Conservation (phyloP, 1,284 basidiomycete genomes). For the Heterobasidion irregulare region DNA sequence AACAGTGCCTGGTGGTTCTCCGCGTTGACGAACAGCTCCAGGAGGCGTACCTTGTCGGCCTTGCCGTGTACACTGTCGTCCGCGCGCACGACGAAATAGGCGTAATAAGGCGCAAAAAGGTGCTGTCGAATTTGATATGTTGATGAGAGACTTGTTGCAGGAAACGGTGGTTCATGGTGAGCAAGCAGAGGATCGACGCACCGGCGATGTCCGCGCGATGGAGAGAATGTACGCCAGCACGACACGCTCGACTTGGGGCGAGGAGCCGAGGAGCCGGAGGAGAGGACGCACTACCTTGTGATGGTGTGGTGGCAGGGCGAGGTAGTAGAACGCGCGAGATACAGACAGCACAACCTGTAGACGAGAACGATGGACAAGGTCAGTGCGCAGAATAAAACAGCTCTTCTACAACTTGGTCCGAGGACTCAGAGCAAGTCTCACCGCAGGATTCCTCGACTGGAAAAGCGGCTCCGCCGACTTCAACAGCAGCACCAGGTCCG, state of each 20-base stretch:
- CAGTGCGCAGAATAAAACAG: neutral
- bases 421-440: conserved; percentile 24
- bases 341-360: conserved; percentile 69
- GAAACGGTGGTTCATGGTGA: neutral
- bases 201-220: conserved; percentile 54
- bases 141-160: neutral
- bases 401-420: neutral
- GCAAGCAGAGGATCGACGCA: conserved; percentile 17
- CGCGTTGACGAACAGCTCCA: conserved; percentile 53
- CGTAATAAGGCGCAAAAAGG: conserved; percentile 50
- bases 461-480: conserved; percentile 69
- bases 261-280: conserved; percentile 55
- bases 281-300: conserved; percentile 57
- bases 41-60: conserved; percentile 63
- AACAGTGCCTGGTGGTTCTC: conserved; percentile 68
- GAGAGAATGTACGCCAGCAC: conserved; percentile 64
- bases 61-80: conserved; percentile 63
- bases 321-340: conserved; percentile 66
- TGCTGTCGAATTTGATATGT: conserved; percentile 3
- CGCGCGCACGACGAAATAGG: conserved; percentile 62
- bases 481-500: conserved; percentile 75
- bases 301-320: conserved; percentile 50
- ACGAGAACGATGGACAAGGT: neutral
- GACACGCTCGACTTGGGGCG: conserved; percentile 64
- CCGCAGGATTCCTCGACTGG: conserved; percentile 81